Percentiles rank a stretch among this genome's conserved stretches.
phyloP scores from a whole-genome alignment of 495 filamentous ascomycete species.

The Talaromyces adpressus region DNA sequence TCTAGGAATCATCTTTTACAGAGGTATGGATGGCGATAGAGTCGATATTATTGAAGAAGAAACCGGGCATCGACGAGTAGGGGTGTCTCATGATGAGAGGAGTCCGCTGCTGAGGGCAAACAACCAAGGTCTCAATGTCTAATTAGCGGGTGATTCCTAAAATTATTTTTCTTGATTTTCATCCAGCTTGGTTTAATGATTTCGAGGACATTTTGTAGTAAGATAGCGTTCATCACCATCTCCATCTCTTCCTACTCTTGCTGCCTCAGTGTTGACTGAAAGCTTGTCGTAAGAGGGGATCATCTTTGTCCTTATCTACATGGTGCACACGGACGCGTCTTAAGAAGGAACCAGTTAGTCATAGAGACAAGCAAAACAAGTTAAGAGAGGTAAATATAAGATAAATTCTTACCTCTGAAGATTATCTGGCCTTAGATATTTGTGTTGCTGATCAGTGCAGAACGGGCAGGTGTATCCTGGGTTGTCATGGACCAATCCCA shows the following conservation, averaged over 20 bases:
- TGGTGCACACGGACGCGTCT: conserved; percentile 90
- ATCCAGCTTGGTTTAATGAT: not conserved
- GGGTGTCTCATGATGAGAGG: not conserved
- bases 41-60: not conserved
- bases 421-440: conserved; percentile 97
- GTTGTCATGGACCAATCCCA: conserved; percentile 88
- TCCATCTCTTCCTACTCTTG: not conserved
- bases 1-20: not conserved
- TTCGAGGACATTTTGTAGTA: not conserved
- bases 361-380: not conserved
- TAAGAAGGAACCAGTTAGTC: not conserved
- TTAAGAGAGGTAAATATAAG: not conserved
- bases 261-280: conserved; percentile 47
- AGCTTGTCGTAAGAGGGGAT: conserved; percentile 69
- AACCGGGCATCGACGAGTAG: not conserved
- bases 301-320: conserved; percentile 77
- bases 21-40: not conserved
- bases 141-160: not conserved
- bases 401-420: conserved; percentile 67
- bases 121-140: not conserved
- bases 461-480: conserved; percentile 97
- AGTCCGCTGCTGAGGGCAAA: not conserved
- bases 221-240: not conserved
- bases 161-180: not conserved
- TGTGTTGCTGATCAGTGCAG: conserved; percentile 91